Evolutionary conservation across 208 protist genomes (phyloP), one percentile per base, ranked within the genome.

Genomic region (Herpetomonas samuelpessoai): DNA sequence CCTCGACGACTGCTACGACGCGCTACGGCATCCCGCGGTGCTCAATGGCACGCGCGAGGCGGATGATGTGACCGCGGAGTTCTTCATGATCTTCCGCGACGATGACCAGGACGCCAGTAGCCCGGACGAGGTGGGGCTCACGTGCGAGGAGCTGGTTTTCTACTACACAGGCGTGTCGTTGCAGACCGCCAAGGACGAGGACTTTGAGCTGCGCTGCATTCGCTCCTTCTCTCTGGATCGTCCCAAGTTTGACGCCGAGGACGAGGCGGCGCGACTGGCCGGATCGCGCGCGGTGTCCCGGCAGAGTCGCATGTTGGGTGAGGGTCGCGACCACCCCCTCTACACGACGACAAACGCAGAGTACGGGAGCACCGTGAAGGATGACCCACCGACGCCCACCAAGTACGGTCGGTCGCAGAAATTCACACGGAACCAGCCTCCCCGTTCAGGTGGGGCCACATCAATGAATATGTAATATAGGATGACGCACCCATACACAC

Each of bases 391-490:
- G 28, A 55, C 60, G 44, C 31, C 50, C 27, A 64, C 74, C 0
- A 53, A 65, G 50, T 81, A 84, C 47, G 83, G 77, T 14, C 70
- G 70, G 3, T 81, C 77, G 19, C 80, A 91, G 68, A 74, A 83
- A 55, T 95, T 95, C 58, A 91, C 84, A n/a, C 78, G 76, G 22
- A 82, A 76, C 44, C 55, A 70, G 19, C 68, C 68, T 25, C 48
- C 57, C n/a, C 65, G 59, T 46, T 63, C 57, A 31, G 74, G 72
- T 3, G 81, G 85, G 0, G 80, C 83, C n/a, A 95, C 82, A 0
- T 75, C 82, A 24, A 95, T 95, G 88, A 95, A 95, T 63, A 95
- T 95, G 84, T 95, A 85, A 70, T 52, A 26, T 49, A 35, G 19
- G 26, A 46, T 18, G 16, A 55, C 35, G 16, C 35, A 44, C 35